These are phyloP conservation scores for Candida fluviatilis DNA, from an alignment of 805 yeast species.

Conservation along the genomic window DNA sequence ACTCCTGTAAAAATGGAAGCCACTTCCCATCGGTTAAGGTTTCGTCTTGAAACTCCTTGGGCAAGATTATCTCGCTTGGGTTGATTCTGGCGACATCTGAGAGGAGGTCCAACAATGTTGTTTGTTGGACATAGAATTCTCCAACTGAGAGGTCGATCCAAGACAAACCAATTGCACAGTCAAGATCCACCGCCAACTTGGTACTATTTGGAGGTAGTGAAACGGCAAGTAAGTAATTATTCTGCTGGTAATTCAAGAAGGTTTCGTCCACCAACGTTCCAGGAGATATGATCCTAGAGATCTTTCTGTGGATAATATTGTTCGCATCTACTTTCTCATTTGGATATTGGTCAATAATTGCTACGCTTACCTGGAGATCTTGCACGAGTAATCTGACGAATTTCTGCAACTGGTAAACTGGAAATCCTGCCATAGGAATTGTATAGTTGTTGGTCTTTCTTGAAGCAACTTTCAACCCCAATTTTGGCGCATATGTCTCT, in stretches of 20 bases:
- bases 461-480: slow-evolving; percentile 69
- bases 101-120: slow-evolving; percentile 54
- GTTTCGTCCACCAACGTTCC: slow-evolving; percentile 90
- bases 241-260: slow-evolving; percentile 65
- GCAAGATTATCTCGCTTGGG: slow-evolving; percentile 75
- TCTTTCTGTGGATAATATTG: slow-evolving; percentile 56
- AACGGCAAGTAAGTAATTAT: slow-evolving; percentile 67
- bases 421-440: slow-evolving; percentile 91
- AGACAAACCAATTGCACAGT: slow-evolving; percentile 58
- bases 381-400: slow-evolving; percentile 73
- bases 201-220: slow-evolving; percentile 50
- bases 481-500: slow-evolving; percentile 57
- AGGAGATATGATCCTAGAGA: slow-evolving; percentile 81
- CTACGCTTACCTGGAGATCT: slow-evolving; percentile 67
- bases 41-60: slow-evolving; percentile 39
- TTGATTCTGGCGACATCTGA: slow-evolving; percentile 72
- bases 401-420: slow-evolving; percentile 63
- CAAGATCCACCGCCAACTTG: slow-evolving; percentile 36
- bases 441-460: slow-evolving; percentile 38
- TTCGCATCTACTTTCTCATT: slow-evolving; percentile 15
- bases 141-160: slow-evolving; percentile 94
- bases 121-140: slow-evolving; percentile 63
- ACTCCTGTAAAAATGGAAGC: slow-evolving; percentile 55
- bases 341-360: slow-evolving; percentile 68
- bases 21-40: slow-evolving; percentile 44